phyloP scores from a whole-genome alignment of 225 moss, liverwort and hornwort species.

The Climacium dendroides region DNA sequence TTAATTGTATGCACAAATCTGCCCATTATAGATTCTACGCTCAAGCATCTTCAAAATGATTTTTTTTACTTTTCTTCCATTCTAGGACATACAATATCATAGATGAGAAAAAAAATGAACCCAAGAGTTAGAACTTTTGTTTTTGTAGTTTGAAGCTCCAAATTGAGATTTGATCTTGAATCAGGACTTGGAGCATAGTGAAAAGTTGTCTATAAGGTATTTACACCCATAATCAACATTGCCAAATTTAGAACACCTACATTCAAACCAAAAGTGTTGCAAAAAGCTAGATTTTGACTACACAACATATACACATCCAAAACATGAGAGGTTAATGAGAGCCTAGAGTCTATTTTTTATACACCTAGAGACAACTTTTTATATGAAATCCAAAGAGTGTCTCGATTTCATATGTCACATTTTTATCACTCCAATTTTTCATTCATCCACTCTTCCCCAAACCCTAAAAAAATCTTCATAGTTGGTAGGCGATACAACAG shows the following conservation, averaged over 20 bases:
- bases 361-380: background rate
- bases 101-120: background rate
- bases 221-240: background rate
- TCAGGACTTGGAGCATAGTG: background rate
- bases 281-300: background rate
- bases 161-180: background rate
- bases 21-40: background rate
- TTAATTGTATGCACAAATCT: background rate
- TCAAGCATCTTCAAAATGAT: background rate
- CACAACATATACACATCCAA: too few relatives aligned
- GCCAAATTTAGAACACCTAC: background rate
- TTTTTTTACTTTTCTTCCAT: background rate
- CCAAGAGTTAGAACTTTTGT: background rate
- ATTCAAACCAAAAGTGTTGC: background rate
- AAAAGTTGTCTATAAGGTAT: background rate
- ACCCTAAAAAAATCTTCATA: accelerated
- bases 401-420: background rate
- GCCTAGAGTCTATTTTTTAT: background rate
- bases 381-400: background rate
- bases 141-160: background rate
- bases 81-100: background rate
- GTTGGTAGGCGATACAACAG: too few relatives aligned
- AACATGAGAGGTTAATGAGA: background rate
- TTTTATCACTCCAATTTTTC: background rate
- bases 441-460: background rate